A percentile compares a stretch with the other conserved stretches of the same genome.
phyloP scores from a whole-genome alignment of 139 green algal species.

The Chlorella vulgaris region DNA sequence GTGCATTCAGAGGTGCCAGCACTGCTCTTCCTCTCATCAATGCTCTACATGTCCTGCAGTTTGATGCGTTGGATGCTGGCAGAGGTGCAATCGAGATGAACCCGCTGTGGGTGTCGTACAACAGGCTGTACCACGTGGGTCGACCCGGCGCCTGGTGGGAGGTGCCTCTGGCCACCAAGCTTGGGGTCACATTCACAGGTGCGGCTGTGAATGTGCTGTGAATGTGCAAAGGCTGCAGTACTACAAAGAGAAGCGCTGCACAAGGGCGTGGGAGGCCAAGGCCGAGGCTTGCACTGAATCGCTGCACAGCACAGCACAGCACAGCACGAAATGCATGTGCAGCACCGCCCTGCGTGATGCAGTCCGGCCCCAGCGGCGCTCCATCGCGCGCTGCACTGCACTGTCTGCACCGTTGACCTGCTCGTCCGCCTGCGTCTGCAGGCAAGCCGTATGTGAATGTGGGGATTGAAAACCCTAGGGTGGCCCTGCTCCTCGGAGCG shows the following conservation, averaged over 20 bases:
- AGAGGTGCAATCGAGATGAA: conserved; percentile 5
- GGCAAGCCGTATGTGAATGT: conserved; percentile 18
- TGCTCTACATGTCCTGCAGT: not conserved
- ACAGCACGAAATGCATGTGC: not conserved
- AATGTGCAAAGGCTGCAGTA: too few relatives aligned
- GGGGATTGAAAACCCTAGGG: not conserved
- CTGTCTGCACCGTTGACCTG: not conserved
- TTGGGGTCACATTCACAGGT: conserved; percentile 5
- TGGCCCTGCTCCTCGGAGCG: not conserved
- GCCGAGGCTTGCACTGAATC: too few relatives aligned
- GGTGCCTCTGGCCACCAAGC: conserved; percentile 10
- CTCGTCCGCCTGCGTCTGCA: too few relatives aligned
- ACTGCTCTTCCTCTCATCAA: not conserved
- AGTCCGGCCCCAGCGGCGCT: too few relatives aligned
- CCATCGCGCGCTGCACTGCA: not conserved
- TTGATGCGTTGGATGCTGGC: not conserved
- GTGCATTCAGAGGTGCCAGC: not conserved
- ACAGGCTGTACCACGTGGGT: not conserved
- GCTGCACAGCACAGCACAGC: too few relatives aligned
- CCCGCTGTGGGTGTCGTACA: not conserved
- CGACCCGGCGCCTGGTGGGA: conserved; percentile 8
- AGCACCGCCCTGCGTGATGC: too few relatives aligned
- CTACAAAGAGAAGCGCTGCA: too few relatives aligned
- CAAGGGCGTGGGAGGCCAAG: too few relatives aligned
- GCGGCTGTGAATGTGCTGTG: not conserved